Conservation (phyloP, 768 basidiomycete genomes). For the Cystobasidium onofrii region DNA sequence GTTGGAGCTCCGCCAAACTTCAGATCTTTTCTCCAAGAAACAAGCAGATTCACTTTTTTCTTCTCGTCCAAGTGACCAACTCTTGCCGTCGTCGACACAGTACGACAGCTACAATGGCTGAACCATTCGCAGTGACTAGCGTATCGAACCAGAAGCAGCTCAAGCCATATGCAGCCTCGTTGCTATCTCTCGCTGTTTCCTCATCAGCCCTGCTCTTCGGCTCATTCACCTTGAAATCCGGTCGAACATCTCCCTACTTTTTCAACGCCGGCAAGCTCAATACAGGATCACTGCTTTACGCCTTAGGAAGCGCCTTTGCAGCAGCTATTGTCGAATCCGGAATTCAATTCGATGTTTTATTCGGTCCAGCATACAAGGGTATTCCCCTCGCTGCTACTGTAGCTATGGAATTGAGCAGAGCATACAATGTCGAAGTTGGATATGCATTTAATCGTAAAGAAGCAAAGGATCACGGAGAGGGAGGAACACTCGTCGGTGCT, state of each 20-base stretch:
- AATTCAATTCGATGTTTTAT: constrained; percentile 55
- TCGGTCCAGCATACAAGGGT: constrained; percentile 96
- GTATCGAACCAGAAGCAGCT: background rate
- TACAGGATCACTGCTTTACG: constrained; percentile 68
- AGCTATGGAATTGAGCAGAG: constrained; percentile 62
- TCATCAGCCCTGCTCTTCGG: constrained; percentile 57
- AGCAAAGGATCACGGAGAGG: constrained; percentile 90
- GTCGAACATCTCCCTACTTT: constrained; percentile 88
- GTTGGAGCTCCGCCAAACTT: background rate
- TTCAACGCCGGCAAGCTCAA: constrained; percentile 88
- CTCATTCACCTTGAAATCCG: constrained; percentile 85
- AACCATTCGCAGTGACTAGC: constrained; percentile 18
- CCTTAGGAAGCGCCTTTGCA: constrained; percentile 74
- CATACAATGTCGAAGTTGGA: constrained; percentile 60
- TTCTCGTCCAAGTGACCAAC: background rate
- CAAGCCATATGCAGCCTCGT: constrained; percentile 29
- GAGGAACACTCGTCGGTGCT: constrained; percentile 80
- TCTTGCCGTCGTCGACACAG: background rate
- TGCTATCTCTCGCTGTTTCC: constrained; percentile 20
- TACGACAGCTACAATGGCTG: constrained; percentile 4
- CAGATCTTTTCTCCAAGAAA: background rate
- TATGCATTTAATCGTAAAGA: constrained; percentile 94
- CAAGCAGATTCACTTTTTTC: background rate
- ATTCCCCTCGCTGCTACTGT: constrained; percentile 86
- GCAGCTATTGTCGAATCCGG: constrained; percentile 60